Evolutionary conservation across 208 protist genomes (phyloP).

Genomic region (Leishmania aethiopica): DNA sequence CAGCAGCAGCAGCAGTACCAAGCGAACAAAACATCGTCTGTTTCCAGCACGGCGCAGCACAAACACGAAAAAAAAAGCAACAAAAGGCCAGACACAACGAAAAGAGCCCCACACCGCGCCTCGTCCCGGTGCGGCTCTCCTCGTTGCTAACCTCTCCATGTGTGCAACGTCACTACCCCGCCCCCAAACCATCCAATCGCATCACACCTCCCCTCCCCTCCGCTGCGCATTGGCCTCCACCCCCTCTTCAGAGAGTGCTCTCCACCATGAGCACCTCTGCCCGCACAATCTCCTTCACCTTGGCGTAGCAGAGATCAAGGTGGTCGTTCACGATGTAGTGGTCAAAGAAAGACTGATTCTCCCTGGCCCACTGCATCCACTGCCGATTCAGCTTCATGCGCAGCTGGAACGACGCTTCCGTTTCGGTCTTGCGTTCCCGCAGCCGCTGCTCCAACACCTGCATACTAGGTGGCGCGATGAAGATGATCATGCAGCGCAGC

Average conservation of each 20-base stretch:
- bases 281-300: slow-evolving; percentile 42
- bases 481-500: slow-evolving; percentile 66
- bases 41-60: neutral
- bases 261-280: slow-evolving; percentile 24
- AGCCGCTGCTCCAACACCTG: slow-evolving; percentile 74
- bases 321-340: slow-evolving; percentile 79
- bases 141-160: neutral
- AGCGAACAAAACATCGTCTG: neutral
- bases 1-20: neutral
- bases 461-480: slow-evolving; percentile 73
- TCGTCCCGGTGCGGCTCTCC: no score
- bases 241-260: slow-evolving; percentile 29
- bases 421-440: slow-evolving; percentile 82
- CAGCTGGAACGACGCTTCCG: slow-evolving; percentile 57
- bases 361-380: slow-evolving; percentile 65
- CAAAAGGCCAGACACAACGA: neutral
- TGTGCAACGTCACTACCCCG: neutral
- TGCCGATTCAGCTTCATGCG: slow-evolving; percentile 53
- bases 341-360: slow-evolving; percentile 68
- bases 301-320: slow-evolving; percentile 53
- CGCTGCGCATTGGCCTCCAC: neutral
- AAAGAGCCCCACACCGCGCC: neutral
- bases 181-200: neutral
- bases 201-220: neutral
- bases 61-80: neutral